A percentile compares a stretch with the other conserved stretches of the same genome.
Conservation (phyloP, 768 basidiomycete species). For the Phallus indusiatus region DNA sequence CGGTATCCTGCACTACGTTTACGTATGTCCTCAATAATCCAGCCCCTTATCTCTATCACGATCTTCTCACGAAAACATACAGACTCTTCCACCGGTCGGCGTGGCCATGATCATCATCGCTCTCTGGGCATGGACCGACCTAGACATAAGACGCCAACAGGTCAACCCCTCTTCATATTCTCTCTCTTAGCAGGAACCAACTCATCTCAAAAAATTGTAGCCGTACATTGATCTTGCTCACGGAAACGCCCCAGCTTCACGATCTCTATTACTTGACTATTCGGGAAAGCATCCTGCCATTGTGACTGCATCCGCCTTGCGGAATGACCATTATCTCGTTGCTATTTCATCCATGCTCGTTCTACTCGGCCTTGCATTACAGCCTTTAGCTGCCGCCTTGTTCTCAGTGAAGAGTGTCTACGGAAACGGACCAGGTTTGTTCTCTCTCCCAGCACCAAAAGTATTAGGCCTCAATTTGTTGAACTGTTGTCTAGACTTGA, state of each 20-base stretch:
- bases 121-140: slow-evolving; percentile 48
- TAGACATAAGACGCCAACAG: slow-evolving; percentile 50
- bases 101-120: slow-evolving; percentile 41
- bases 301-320: neutral
- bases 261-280: slow-evolving; percentile 46
- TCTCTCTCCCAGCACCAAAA: neutral
- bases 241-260: slow-evolving; percentile 43
- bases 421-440: slow-evolving; percentile 32
- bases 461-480: neutral
- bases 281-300: slow-evolving; percentile 26
- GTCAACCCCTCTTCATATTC: slow-evolving; percentile 18
- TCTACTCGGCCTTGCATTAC: slow-evolving; percentile 36
- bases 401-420: slow-evolving; percentile 39
- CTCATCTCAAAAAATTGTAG: slow-evolving; percentile 18
- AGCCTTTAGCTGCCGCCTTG: slow-evolving; percentile 44
- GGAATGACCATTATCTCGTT: slow-evolving; percentile 43
- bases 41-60: neutral
- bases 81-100: slow-evolving; percentile 46
- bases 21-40: slow-evolving; percentile 25
- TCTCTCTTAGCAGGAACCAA: neutral
- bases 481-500: slow-evolving; percentile 22
- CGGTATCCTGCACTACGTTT: slow-evolving; percentile 42
- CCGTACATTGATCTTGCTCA: slow-evolving; percentile 51
- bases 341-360: slow-evolving; percentile 39
- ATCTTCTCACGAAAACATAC: neutral